Evolutionary conservation across 2,329 filamentous ascomycete species (phyloP).

Genomic region (Colletotrichum viniferum): DNA sequence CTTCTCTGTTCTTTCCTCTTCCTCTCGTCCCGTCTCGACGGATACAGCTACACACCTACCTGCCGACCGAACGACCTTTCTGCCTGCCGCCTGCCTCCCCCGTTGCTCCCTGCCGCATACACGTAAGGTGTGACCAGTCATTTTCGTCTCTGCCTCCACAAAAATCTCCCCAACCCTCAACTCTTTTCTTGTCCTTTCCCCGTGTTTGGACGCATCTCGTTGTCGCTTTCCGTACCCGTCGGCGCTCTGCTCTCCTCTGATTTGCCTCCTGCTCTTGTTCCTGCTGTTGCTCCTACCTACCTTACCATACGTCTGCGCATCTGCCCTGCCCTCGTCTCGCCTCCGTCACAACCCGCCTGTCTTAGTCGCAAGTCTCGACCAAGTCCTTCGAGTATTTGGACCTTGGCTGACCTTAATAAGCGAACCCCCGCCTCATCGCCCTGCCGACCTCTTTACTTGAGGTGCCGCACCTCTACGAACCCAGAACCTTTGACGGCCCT

Average conservation of each 20-base stretch:
- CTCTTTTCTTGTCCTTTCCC: neutral
- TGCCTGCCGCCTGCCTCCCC: neutral
- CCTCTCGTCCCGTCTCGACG: neutral
- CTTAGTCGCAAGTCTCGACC: neutral
- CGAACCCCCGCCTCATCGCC: neutral
- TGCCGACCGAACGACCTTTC: neutral
- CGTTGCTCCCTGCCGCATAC: neutral
- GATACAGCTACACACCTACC: neutral
- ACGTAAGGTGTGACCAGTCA: conserved; percentile 19
- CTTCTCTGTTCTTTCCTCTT: neutral
- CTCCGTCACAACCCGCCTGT: neutral
- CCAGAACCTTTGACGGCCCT: neutral
- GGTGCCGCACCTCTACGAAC: neutral
- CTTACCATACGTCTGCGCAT: neutral
- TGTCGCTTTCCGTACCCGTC: neutral
- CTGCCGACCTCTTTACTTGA: neutral
- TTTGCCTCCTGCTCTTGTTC: neutral
- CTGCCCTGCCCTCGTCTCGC: neutral
- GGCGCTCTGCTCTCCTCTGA: neutral
- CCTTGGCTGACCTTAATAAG: conserved; percentile 12
- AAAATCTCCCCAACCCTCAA: conserved; percentile 7
- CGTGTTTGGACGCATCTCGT: neutral
- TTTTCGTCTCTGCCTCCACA: conserved; percentile 16
- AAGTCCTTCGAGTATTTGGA: neutral
- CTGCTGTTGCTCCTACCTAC: neutral